phyloP scores from a whole-genome alignment of 2,329 filamentous ascomycete species.

The Penicillium sp. region DNA sequence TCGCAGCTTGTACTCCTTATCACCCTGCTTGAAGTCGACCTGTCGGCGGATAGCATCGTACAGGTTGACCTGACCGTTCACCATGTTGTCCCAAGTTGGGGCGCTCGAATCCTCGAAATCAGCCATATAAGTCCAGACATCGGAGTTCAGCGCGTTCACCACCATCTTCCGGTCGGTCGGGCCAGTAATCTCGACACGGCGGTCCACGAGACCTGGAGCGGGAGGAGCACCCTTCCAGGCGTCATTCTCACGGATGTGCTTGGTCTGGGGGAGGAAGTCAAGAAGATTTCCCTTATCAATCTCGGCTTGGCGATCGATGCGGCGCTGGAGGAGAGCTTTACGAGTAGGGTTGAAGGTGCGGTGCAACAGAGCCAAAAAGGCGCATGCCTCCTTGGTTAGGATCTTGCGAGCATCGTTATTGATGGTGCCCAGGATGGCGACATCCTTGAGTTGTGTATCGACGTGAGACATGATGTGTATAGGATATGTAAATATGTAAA shows the following conservation, averaged over 20 bases:
- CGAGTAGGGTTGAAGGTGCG: conserved; percentile 88
- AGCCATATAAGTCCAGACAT: conserved; percentile 99
- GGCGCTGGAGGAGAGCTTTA: conserved; percentile 84
- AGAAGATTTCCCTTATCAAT: conserved; percentile 85
- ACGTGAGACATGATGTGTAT: conserved; percentile 60
- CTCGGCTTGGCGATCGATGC: conserved; percentile 83
- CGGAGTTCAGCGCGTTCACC: conserved; percentile 90
- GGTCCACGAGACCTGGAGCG: conserved; percentile 87
- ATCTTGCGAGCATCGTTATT: conserved; percentile 83
- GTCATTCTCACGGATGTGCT: conserved; percentile 88
- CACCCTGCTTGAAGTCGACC: conserved; percentile 92
- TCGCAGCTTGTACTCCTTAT: conserved; percentile 96
- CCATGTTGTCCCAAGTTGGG: conserved; percentile 99
- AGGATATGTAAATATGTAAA: neutral
- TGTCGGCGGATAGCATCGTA: conserved; percentile 93
- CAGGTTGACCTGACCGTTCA: conserved; percentile 95
- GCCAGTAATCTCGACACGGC: conserved; percentile 94
- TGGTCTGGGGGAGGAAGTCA: conserved; percentile 95
- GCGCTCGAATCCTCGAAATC: conserved; percentile 97
- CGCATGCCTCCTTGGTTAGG: conserved; percentile 82
- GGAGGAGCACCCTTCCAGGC: conserved; percentile 91
- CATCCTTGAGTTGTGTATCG: conserved; percentile 80
- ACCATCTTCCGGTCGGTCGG: conserved; percentile 99
- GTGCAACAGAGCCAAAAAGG: conserved; percentile 92
- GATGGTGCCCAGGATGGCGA: conserved; percentile 78